A percentile compares a stretch with the other conserved stretches of the same genome.
phyloP scores from a whole-genome alignment of 176 grass and related monocot species.

The Rhynchospora pubera region DNA sequence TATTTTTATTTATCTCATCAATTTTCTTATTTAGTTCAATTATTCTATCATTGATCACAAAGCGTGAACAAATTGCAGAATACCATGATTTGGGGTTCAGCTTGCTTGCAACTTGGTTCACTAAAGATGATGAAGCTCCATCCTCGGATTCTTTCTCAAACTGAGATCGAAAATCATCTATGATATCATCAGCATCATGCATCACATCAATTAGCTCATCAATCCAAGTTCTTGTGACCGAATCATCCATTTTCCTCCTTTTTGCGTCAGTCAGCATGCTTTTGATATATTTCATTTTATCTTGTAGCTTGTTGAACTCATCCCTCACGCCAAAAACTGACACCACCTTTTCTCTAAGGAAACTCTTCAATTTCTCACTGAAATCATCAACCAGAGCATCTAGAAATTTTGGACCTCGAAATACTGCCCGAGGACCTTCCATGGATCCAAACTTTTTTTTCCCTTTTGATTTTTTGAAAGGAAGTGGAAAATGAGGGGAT shows the following conservation, averaged over 20 bases:
- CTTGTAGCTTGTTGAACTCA: constrained; percentile 1
- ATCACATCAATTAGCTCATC: constrained; percentile 30
- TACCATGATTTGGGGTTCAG: background rate
- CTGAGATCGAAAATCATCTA: constrained; percentile 25
- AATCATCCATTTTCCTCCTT: constrained; percentile 4
- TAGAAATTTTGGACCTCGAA: constrained; percentile 18
- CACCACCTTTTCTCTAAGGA: constrained; percentile 2
- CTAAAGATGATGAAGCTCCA: background rate
- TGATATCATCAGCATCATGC: constrained; percentile 36
- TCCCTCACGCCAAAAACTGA: constrained; percentile 17
- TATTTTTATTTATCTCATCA: constrained; percentile 6
- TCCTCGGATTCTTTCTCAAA: constrained; percentile 1
- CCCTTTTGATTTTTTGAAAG: no score
- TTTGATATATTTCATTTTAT: constrained; percentile 4
- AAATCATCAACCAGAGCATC: constrained; percentile 10
- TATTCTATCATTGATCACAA: constrained; percentile 3
- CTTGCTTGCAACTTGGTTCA: background rate
- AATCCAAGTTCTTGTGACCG: constrained; percentile 23
- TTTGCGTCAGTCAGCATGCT: constrained; percentile 20
- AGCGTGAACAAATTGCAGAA: background rate
- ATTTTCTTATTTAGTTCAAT: constrained; percentile 25
- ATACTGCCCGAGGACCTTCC: background rate
- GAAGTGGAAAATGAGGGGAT: background rate
- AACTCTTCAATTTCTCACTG: background rate
- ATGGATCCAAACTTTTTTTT: background rate